Evolutionary conservation across 345 rosid genomes (phyloP), one percentile per base, ranked within the genome.

Genomic region (Hirschfeldia incana): DNA sequence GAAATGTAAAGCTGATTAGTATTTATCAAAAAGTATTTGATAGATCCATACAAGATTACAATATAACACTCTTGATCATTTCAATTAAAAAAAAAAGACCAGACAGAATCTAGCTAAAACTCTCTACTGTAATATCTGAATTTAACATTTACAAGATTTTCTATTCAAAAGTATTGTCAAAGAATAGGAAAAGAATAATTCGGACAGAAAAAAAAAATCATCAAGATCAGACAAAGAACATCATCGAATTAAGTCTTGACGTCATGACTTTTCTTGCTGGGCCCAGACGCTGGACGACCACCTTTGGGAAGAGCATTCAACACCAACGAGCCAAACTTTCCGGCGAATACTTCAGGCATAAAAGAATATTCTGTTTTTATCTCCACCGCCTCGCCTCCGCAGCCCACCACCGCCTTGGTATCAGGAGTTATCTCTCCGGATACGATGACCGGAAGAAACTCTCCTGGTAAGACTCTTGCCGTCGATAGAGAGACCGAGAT

Each of bases 251-350:
- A 51, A 51, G 85, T 80, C 13, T 86, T 80, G 46, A 81, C 13
- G 13, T 72, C 76, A 63, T 92, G 74, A 81, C 71, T 82, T 77
- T 87, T 80, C 82, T 70, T 75, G 85, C 95, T 85, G 21, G 97
- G 93, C 0, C 82, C 94, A 34, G 94, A 89, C 5, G 79, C 72
- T 0, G 89, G 79, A 34, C 39, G 46, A 2, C 60, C 11, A 13
- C 94, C 93, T 83, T 73, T 92, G 0, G 94, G 97, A 33, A 92
- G 90, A 82, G 84, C 67, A 53, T 76, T 85, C 69, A 92, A 83
- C 74, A 86, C 58, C 87, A 86, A 49, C 1, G 86, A 80, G 0
- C 86, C 86, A 13, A 87, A 89, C 17, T 75, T 87, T 2, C 86
- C 85, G 66, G 77, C 7, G 0, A 71, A 44, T 2, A 75, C 61